Evolutionary conservation across 192 early-diverging fungal genomes (phyloP).

Genomic region (Coemansia sp.): DNA sequence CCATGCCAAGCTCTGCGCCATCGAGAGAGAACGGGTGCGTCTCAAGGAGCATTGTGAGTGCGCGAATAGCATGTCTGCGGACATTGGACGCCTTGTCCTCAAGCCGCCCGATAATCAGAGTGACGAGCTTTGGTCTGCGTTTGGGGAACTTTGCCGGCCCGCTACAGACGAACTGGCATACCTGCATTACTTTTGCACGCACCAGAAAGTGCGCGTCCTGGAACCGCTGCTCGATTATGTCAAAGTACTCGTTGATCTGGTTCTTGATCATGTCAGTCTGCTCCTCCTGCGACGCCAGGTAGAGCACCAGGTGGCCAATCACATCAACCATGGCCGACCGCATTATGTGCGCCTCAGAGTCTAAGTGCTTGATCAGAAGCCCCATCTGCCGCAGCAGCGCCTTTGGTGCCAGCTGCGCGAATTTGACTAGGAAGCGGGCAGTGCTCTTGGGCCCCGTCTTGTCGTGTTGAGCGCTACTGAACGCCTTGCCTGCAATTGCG

Average conservation of each 20-base stretch:
- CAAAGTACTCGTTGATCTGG: slow-evolving; percentile 84
- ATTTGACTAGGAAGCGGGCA: slow-evolving; percentile 75
- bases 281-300: slow-evolving; percentile 69
- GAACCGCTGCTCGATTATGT: slow-evolving; percentile 89
- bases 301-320: slow-evolving; percentile 80
- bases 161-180: slow-evolving; percentile 77
- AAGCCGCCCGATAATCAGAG: slow-evolving; percentile 73
- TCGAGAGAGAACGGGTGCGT: slow-evolving; percentile 90
- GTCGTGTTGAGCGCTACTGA: slow-evolving; percentile 66
- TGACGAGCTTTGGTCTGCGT: slow-evolving; percentile 67
- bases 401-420: slow-evolving; percentile 82
- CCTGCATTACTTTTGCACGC: slow-evolving; percentile 86
- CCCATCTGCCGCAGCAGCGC: slow-evolving; percentile 88
- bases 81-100: slow-evolving; percentile 90
- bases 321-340: slow-evolving; percentile 87
- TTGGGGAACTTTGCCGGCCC: slow-evolving; percentile 73
- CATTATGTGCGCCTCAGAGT: slow-evolving; percentile 89
- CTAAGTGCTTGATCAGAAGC: slow-evolving; percentile 78
- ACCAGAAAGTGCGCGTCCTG: slow-evolving; percentile 85
- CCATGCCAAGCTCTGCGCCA: slow-evolving; percentile 73
- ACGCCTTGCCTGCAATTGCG: slow-evolving; percentile 63
- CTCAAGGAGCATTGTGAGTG: slow-evolving; percentile 75
- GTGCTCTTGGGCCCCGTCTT: slow-evolving; percentile 79
- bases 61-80: slow-evolving; percentile 87
- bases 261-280: slow-evolving; percentile 67